Evolutionary conservation across 2,329 filamentous ascomycete genomes (phyloP).

Genomic region (Aspergillus uvarum): DNA sequence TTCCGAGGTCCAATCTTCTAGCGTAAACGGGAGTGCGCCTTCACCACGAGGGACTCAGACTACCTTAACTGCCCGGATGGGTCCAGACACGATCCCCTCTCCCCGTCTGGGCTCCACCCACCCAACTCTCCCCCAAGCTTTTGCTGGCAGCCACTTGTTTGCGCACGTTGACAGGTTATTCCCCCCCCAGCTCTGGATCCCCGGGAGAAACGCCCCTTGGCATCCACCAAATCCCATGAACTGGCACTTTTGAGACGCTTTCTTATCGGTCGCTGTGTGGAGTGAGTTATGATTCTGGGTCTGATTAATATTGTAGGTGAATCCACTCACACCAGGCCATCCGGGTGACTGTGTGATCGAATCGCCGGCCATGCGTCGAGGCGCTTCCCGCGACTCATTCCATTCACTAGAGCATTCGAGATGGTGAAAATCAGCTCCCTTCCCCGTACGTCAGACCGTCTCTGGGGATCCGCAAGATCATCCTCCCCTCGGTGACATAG

Average conservation of each 20-base stretch:
- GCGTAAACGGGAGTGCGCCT: neutral
- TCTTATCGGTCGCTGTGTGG: neutral
- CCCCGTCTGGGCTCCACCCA: slow-evolving; percentile 10
- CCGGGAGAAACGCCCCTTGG: neutral
- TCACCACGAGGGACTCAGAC: neutral
- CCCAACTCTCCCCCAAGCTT: slow-evolving; percentile 10
- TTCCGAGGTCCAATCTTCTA: neutral
- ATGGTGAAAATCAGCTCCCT: slow-evolving; percentile 12
- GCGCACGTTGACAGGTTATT: slow-evolving; percentile 20
- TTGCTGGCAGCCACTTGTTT: slow-evolving; percentile 23
- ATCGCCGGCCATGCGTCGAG: slow-evolving; percentile 2
- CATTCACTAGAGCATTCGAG: slow-evolving; percentile 9
- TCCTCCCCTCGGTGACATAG: slow-evolving; percentile 8
- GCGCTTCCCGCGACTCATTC: slow-evolving; percentile 12
- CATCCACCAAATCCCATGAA: neutral
- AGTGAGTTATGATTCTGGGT: neutral
- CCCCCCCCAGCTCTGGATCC: slow-evolving; percentile 8
- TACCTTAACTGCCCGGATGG: neutral
- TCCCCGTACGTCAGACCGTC: slow-evolving; percentile 14
- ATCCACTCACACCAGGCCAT: neutral
- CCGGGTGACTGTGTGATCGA: neutral
- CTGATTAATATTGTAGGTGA: neutral
- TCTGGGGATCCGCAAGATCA: slow-evolving; percentile 25
- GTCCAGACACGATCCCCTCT: neutral
- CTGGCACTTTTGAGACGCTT: neutral